These are phyloP conservation scores for Tylopilus subfusipes DNA, from an alignment of 768 basidiomycete genomes.

Conservation along the genomic window DNA sequence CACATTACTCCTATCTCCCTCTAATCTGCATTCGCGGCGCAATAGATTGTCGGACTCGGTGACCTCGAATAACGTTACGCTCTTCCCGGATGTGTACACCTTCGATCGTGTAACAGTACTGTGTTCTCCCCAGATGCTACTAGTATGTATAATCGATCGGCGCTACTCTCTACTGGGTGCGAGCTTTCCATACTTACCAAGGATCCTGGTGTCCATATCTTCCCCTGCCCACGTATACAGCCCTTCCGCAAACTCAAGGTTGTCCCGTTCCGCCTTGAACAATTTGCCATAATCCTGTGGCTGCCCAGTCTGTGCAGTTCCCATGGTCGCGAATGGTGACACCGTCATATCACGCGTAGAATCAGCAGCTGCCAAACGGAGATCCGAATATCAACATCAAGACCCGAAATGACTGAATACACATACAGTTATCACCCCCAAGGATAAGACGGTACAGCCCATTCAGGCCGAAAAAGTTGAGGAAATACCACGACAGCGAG, in stretches of 20 bases:
- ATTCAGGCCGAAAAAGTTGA: slow-evolving; percentile 97
- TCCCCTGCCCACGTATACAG: slow-evolving; percentile 80
- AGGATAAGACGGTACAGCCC: slow-evolving; percentile 93
- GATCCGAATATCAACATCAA: slow-evolving; percentile 14
- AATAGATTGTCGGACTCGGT: slow-evolving; percentile 16
- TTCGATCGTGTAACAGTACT: slow-evolving; percentile 27
- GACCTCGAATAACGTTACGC: slow-evolving; percentile 13
- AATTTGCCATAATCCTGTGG: slow-evolving; percentile 87
- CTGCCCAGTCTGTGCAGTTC: slow-evolving; percentile 45
- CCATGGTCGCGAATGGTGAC: slow-evolving; percentile 60
- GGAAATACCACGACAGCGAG: slow-evolving; percentile 97
- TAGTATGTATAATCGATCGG: slow-evolving; percentile 20
- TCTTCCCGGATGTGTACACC: slow-evolving; percentile 23
- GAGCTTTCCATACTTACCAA: slow-evolving; percentile 72
- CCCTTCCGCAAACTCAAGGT: slow-evolving; percentile 87
- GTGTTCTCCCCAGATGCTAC: slow-evolving; percentile 8
- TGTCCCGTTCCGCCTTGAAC: slow-evolving; percentile 89
- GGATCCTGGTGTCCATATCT: slow-evolving; percentile 74
- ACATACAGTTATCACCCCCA: slow-evolving; percentile 82
- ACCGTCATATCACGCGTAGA: slow-evolving; percentile 70
- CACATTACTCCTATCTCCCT: slow-evolving; percentile 24
- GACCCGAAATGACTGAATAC: slow-evolving; percentile 3
- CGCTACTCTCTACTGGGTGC: slow-evolving; percentile 27
- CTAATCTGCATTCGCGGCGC: slow-evolving; percentile 20
- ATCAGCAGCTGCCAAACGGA: slow-evolving; percentile 60